A percentile compares a stretch with the other conserved stretches of the same genome.
These are phyloP conservation scores for Orbilia ellipsospora DNA, from an alignment of 2,329 filamentous ascomycete genomes.

Conservation along the genomic window DNA sequence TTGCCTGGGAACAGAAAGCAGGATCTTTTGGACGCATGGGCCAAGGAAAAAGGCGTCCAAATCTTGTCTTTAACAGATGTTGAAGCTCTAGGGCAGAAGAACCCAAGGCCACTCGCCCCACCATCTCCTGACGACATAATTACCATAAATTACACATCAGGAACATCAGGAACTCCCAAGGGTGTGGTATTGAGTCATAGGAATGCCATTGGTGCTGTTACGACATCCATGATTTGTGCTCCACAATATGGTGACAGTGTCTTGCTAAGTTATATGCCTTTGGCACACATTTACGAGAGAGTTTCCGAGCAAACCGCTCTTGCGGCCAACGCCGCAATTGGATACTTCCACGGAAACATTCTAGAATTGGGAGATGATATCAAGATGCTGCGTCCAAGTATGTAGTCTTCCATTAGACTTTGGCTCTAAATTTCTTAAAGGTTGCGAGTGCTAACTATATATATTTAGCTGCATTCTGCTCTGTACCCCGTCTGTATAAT, in stretches of 20 bases:
- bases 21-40: conserved; percentile 79
- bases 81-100: conserved; percentile 79
- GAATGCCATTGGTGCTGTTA: conserved; percentile 79
- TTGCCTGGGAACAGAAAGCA: conserved; percentile 80
- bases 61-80: conserved; percentile 84
- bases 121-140: conserved; percentile 80
- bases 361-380: conserved; percentile 87
- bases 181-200: conserved; percentile 84
- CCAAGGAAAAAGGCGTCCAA: conserved; percentile 76
- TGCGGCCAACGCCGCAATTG: conserved; percentile 77
- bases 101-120: conserved; percentile 76
- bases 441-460: background rate
- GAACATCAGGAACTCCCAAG: conserved; percentile 84
- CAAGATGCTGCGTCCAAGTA: conserved; percentile 82
- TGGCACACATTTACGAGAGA: conserved; percentile 94
- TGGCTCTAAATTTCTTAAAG: background rate
- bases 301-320: conserved; percentile 81
- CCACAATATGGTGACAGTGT: conserved; percentile 68
- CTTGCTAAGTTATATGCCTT: conserved; percentile 85
- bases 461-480: conserved; percentile 72
- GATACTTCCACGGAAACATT: conserved; percentile 95
- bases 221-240: conserved; percentile 66
- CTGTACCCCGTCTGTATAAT: conserved; percentile 91
- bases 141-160: conserved; percentile 92
- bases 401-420: background rate